Evolutionary conservation across 495 filamentous ascomycete species (phyloP), one percentile per base, ranked within the genome.

Genomic region (Aspergillus sclerotiicarbonarius): DNA sequence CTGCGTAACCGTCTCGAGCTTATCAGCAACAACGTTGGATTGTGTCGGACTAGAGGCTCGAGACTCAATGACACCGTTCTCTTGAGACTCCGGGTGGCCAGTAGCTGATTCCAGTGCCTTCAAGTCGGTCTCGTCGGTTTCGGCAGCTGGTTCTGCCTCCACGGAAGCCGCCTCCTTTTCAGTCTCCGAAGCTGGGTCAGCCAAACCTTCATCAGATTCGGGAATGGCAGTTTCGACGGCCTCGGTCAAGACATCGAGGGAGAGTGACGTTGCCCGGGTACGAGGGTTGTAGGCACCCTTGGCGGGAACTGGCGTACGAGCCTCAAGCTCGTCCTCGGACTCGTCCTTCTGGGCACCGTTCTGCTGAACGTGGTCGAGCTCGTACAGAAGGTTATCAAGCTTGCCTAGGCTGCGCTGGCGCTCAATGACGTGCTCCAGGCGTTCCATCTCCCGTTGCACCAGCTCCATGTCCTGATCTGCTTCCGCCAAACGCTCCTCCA

Each of bases 401-500:
- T 96, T 96, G 13, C 94, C 92, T 39, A 99, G 83, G 67, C 91
- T 96, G 41, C 95, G 83, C 67, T 99, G 94, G 48, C 95, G 90
- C 66, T 98, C 93, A 50, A 99, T 83, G 20, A 98, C 91, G 73
- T 96, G 90, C 70, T 97, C 93, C 33, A 99, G 78, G 37, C 93
- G 85, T 69, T 95, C 87, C 63, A 99, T 89, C 68, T 99, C 94
- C 25, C 92, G 88, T 73, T 96, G 91, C 92, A 98, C 96, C 55
- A 96, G 70, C 66, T 98, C 94, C 66, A 90, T 87, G 65, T 99
- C 95, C 67, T 97, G 93, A 64, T 99, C 94, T 5, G 91, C 84
- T 72, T 99, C 94, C 0, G 95, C 95, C 15, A 99, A 83, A 16
- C 94, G 87, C 71, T 98, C 94, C 71, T 99, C 94, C 33, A 99